Evolutionary conservation across 257 asterid genomes (phyloP).

Genomic region (Solanum chilense): DNA sequence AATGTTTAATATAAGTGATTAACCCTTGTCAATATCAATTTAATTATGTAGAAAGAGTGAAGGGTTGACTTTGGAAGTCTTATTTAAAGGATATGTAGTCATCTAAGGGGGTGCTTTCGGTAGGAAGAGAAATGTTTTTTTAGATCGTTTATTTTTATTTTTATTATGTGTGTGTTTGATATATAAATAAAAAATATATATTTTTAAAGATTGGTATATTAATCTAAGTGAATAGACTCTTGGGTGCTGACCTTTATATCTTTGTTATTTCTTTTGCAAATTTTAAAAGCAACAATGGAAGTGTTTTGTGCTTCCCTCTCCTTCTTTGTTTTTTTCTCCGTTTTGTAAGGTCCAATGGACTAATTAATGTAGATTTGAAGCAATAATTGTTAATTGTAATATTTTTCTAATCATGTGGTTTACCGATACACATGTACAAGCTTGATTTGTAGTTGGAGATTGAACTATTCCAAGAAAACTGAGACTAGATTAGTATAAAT

Average conservation of each 20-base stretch:
- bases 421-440: not conserved
- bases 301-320: not conserved
- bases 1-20: no score
- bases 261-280: not conserved
- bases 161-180: not conserved
- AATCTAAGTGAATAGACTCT: not conserved
- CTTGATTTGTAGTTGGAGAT: not conserved
- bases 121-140: not conserved
- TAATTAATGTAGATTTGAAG: not conserved
- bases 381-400: not conserved
- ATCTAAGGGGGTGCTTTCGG: not conserved
- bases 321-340: fast-evolving
- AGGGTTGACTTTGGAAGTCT: no score
- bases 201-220: not conserved
- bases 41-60: no score
- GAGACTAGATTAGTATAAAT: not conserved
- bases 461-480: not conserved
- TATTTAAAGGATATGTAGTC: no score
- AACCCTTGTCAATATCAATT: no score
- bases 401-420: not conserved
- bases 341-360: not conserved
- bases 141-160: not conserved
- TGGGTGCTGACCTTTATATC: not conserved
- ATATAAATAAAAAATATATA: no score
- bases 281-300: not conserved